phyloP scores from a whole-genome alignment of 257 asterid species.

The Lycium barbarum region DNA sequence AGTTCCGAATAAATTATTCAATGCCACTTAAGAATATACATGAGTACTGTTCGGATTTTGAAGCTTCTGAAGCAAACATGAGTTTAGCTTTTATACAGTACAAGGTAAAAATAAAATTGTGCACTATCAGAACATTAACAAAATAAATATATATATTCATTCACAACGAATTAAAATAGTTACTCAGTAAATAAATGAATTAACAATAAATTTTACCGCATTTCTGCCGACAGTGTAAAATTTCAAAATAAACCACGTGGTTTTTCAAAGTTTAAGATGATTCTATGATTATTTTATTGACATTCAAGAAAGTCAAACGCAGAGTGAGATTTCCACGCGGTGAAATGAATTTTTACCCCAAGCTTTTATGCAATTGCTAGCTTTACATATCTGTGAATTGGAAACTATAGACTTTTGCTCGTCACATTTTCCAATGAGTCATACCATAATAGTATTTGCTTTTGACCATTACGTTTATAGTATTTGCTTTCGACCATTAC shows the following conservation, averaged over 20 bases:
- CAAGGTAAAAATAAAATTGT: no score
- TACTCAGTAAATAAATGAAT: neutral
- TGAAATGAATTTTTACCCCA: neutral
- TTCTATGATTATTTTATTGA: neutral
- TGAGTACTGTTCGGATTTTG: neutral
- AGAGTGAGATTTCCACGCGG: neutral
- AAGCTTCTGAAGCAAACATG: neutral
- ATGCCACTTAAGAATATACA: neutral
- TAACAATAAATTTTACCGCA: neutral
- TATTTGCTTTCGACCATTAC: neutral
- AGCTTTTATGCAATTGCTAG: neutral
- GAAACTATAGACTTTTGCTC: neutral
- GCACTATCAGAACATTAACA: no score
- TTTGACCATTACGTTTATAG: neutral
- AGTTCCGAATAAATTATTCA: no score
- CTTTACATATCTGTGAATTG: neutral
- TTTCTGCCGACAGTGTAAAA: neutral
- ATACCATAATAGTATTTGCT: neutral
- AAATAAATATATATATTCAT: neutral
- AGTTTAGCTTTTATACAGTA: no score
- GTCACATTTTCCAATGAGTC: slow-evolving; percentile 28
- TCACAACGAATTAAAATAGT: neutral
- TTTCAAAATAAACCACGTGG: neutral
- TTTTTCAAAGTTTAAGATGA: neutral
- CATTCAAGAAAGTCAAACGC: neutral